Conservation (phyloP, 2,329 filamentous ascomycete genomes). For the Canariomyces notabilis region DNA sequence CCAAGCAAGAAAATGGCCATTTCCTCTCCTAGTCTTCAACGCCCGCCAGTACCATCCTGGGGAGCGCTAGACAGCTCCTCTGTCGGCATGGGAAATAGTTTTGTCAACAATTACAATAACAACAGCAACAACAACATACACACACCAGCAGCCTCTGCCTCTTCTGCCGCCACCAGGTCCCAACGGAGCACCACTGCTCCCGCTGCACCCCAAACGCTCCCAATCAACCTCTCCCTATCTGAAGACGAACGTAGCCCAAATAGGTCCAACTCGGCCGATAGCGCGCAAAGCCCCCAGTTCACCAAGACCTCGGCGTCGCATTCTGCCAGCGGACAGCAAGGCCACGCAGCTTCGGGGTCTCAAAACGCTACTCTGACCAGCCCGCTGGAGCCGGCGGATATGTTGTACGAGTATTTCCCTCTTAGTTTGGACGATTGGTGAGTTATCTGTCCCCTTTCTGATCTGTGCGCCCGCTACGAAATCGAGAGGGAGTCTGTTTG, state of each 20-base stretch:
- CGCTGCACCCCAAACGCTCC: conserved; percentile 28
- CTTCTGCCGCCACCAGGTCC: conserved; percentile 1
- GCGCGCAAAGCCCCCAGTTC: conserved; percentile 45
- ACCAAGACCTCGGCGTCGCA: conserved; percentile 28
- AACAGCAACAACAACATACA: conserved; percentile 18
- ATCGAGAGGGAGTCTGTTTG: too few relatives aligned
- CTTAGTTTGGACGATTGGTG: conserved; percentile 84
- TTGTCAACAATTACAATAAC: background rate
- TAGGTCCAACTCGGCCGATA: conserved; percentile 36
- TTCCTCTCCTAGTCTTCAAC: conserved; percentile 42
- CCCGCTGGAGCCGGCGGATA: conserved; percentile 70
- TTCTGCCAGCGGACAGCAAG: background rate
- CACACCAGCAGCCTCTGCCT: background rate
- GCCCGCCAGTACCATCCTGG: conserved; percentile 53
- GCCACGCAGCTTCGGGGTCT: background rate
- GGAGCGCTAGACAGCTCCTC: conserved; percentile 12
- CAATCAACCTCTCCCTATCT: conserved; percentile 51
- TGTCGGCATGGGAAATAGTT: background rate
- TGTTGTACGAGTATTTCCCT: conserved; percentile 93
- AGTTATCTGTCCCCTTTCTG: conserved; percentile 18
- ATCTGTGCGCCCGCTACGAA: background rate
- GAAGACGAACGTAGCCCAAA: conserved; percentile 57
- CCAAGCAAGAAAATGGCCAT: conserved; percentile 49
- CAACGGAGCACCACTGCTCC: conserved; percentile 9
- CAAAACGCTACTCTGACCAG: conserved; percentile 33